Evolutionary conservation across 345 rosid genomes (phyloP).

Genomic region (Raphanus sativus): DNA sequence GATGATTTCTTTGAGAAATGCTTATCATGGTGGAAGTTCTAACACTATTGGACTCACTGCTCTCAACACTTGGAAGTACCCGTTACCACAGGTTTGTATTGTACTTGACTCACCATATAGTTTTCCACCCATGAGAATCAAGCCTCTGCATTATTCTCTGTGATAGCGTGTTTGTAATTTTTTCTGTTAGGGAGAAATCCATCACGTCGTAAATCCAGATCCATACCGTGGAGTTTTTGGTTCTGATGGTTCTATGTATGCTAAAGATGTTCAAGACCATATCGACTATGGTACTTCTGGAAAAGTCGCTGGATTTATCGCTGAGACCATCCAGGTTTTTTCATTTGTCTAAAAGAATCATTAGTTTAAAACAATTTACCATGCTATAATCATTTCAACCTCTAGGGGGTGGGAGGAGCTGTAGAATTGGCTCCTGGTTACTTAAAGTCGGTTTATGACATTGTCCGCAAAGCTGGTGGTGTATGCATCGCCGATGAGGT

Average conservation of each 20-base stretch:
- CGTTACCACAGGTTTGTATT: constrained; percentile 85
- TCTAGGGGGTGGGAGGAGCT: constrained; percentile 91
- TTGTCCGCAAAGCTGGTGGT: constrained; percentile 82
- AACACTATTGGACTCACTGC: constrained; percentile 87
- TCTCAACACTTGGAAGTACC: constrained; percentile 88
- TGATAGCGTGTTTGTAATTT: not conserved
- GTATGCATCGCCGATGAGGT: constrained; percentile 96
- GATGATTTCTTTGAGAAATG: constrained; percentile 89
- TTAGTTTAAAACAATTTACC: not conserved
- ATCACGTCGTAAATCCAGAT: constrained; percentile 88
- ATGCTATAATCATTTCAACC: constrained; percentile 16
- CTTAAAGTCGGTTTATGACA: constrained; percentile 73
- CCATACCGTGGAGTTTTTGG: constrained; percentile 89
- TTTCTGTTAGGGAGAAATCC: constrained; percentile 99
- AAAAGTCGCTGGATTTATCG: constrained; percentile 86
- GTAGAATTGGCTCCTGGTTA: constrained; percentile 97
- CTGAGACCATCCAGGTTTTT: constrained; percentile 91
- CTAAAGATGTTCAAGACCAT: constrained; percentile 88
- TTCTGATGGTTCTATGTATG: constrained; percentile 69
- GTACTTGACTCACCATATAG: constrained; percentile 1
- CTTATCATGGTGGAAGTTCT: constrained; percentile 97
- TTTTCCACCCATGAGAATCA: not conserved
- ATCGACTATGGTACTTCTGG: constrained; percentile 89
- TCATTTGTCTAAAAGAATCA: not conserved
- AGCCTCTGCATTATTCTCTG: not conserved